Evolutionary conservation across 305 asterid species (phyloP).

Genomic region (Galium porrigens): DNA sequence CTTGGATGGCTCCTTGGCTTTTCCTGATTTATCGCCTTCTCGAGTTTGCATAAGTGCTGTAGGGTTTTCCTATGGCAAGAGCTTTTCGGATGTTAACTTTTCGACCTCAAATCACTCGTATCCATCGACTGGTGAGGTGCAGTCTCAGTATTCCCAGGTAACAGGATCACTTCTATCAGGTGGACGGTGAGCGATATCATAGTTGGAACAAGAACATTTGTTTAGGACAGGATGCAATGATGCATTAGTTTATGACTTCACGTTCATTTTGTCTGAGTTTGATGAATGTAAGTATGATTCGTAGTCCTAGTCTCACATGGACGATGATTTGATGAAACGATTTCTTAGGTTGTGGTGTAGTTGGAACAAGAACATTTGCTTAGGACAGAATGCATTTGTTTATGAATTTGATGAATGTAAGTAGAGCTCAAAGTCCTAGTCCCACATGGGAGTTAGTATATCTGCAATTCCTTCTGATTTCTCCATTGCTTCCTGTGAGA

Average conservation of each 20-base stretch:
- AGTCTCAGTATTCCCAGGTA: slow-evolving; percentile 6
- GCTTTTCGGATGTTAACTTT: background rate
- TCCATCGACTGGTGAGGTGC: background rate
- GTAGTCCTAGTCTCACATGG: too few species aligned
- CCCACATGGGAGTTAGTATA: slow-evolving; percentile 11
- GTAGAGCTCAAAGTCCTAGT: background rate
- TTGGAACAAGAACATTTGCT: too few species aligned
- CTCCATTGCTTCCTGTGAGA: slow-evolving; percentile 20
- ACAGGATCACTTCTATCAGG: slow-evolving; percentile 3
- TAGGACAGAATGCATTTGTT: background rate
- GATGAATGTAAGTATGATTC: too few species aligned
- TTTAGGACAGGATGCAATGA: background rate
- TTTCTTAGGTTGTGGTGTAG: too few species aligned
- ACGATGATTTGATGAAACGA: too few species aligned
- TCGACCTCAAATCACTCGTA: slow-evolving; percentile 4
- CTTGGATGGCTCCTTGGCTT: slow-evolving; percentile 6
- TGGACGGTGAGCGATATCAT: slow-evolving; percentile 3
- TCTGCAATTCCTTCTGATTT: slow-evolving; percentile 27
- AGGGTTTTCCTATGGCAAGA: background rate
- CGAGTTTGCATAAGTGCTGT: background rate
- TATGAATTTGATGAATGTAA: too few species aligned
- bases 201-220: background rate
- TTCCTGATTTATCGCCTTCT: background rate
- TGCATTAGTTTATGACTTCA: too few species aligned
- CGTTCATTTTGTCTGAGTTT: too few species aligned